Evolutionary conservation across 2,329 filamentous ascomycete species (phyloP).

Genomic region (Triangularia setosa): DNA sequence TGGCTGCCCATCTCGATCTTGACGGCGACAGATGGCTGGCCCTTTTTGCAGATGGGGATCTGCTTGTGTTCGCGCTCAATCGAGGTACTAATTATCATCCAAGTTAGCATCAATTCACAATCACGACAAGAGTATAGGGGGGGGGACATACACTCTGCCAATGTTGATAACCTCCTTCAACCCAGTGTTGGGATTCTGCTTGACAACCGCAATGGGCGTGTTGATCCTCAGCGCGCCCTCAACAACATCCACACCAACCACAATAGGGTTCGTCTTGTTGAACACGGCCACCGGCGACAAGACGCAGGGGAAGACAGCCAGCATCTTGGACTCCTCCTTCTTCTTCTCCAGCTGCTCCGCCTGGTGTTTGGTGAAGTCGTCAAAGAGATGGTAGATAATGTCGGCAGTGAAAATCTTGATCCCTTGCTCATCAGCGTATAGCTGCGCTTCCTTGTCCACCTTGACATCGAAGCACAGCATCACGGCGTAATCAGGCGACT

Average conservation of each 20-base stretch:
- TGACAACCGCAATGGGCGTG: slow-evolving; percentile 86
- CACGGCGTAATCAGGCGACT: slow-evolving; percentile 89
- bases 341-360: slow-evolving; percentile 78
- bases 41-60: slow-evolving; percentile 86
- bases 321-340: slow-evolving; percentile 93
- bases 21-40: slow-evolving; percentile 92
- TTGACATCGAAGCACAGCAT: slow-evolving; percentile 99
- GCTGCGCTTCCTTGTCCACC: slow-evolving; percentile 91
- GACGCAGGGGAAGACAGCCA: slow-evolving; percentile 96
- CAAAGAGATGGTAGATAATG: slow-evolving; percentile 98
- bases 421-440: slow-evolving; percentile 87
- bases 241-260: slow-evolving; percentile 91
- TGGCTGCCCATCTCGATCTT: slow-evolving; percentile 93
- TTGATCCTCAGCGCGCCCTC: slow-evolving; percentile 83
- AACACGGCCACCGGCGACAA: slow-evolving; percentile 87
- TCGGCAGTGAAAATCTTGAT: slow-evolving; percentile 98
- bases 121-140: background rate
- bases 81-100: slow-evolving; percentile 62
- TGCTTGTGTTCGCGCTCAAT: slow-evolving; percentile 99
- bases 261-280: slow-evolving; percentile 96
- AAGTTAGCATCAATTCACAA: slow-evolving; percentile 21
- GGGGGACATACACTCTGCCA: slow-evolving; percentile 80
- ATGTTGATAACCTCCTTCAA: slow-evolving; percentile 79
- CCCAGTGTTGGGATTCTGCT: slow-evolving; percentile 72
- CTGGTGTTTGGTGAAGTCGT: slow-evolving; percentile 95